These are phyloP conservation scores for Sporisorium sorghi DNA, from an alignment of 1,284 basidiomycete species.

Conservation along the genomic window DNA sequence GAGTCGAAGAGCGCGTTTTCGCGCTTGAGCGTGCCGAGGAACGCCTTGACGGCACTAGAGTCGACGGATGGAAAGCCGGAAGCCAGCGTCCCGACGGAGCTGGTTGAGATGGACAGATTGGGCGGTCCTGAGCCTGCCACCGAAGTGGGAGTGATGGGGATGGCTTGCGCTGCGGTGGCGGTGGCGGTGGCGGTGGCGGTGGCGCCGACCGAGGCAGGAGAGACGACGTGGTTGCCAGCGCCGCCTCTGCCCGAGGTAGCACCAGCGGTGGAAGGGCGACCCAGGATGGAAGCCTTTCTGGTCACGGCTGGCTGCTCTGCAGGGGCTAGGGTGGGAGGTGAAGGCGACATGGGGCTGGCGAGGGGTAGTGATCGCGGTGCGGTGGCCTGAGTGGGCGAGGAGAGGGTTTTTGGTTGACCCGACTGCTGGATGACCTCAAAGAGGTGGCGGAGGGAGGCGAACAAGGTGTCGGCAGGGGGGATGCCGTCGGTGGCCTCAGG, in stretches of 20 bases:
- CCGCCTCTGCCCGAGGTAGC: constrained; percentile 35
- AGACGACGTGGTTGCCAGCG: constrained; percentile 25
- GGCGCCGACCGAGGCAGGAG: constrained; percentile 11
- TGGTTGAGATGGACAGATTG: constrained; percentile 42
- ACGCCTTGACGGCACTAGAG: constrained; percentile 51
- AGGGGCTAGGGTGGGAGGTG: constrained; percentile 7
- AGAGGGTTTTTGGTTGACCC: constrained; percentile 28
- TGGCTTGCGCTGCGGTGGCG: constrained; percentile 28
- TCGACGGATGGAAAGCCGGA: constrained; percentile 80
- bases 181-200: constrained; percentile 8
- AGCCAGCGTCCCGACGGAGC: constrained; percentile 79
- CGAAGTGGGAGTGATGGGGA: constrained; percentile 35
- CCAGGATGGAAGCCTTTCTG: constrained; percentile 39
- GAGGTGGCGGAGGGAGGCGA: constrained; percentile 48
- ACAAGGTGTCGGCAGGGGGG: constrained; percentile 45
- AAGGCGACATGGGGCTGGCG: constrained; percentile 36
- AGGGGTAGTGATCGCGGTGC: constrained; percentile 31
- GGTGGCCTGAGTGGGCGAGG: constrained; percentile 36
- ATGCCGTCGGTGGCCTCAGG: constrained; percentile 30
- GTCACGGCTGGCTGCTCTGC: constrained; percentile 17
- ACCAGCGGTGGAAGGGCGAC: constrained; percentile 36
- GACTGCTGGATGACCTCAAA: constrained; percentile 53
- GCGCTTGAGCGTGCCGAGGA: constrained; percentile 58
- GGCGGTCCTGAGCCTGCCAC: constrained; percentile 27
- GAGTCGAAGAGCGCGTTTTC: constrained; percentile 64